Base-by-base conservation (phyloP, 768 basidiomycete species). In the Podaxis sp. region DNA sequence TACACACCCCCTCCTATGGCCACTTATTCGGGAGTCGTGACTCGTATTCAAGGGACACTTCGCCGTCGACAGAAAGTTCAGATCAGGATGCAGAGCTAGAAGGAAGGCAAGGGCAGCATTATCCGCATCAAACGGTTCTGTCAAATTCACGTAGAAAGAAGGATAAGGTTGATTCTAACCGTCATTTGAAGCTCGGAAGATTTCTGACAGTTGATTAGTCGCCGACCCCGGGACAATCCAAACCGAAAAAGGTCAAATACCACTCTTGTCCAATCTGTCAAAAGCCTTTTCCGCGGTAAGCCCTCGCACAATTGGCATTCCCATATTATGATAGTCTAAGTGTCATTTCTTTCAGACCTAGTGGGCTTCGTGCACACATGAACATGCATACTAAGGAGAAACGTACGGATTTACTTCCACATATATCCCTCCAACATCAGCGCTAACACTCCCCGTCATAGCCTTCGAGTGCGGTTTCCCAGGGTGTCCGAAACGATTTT, bases 401-500 rank as follows among this genome's bases (percentile, higher is more conserved):
- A 66, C 75, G 75, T 74, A 65, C 11, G 70, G 64, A 46, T 46
- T 25, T 43, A n/a, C 24, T 4, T 36, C 37, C 27, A 57, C 27
- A 29, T 19, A 5, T 15, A 51, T 27, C 12, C 57, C 17, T 4
- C 19, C 43, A 50, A 36, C 46, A 47, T 17, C 40, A 6, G 27
- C 2, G 11, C 4, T 57, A 24, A 43, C 33, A 13, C 3, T n/a
- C 27, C 9, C 41, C 38, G 24, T 43, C 15, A 7, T 24, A 76
- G 75, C 74, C 3, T 74, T 68, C 56, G 63, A 63, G n/a, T 88
- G 86, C 70, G 78, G 76, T 0, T 80, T 82, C 40, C 72, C 79
- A 22, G 76, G 76, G 22, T 88, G 86, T 68, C 72, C 72, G 33
- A 84, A 85, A 64, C 74, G 77, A 2, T 88, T 88, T 68, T 85